Base-by-base conservation (phyloP, 2,329 filamentous ascomycete genomes). In the Botrytis squamosa region DNA sequence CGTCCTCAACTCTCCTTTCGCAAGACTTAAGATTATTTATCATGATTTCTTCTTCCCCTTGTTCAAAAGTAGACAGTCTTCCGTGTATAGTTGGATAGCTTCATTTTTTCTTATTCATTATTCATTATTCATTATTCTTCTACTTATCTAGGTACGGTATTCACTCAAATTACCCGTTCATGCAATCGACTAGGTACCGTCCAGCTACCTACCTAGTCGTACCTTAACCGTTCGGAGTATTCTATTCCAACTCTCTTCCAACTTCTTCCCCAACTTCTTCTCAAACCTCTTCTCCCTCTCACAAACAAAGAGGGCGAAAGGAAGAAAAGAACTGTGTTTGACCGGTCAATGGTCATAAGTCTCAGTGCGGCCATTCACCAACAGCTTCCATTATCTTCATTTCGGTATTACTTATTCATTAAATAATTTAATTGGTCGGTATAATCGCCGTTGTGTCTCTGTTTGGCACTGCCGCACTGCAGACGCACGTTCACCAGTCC, bases 401-500 rank as follows among this genome's bases (percentile, higher is more conserved):
- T 16, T 38, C 33, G 33, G 29, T 20, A 38, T 67, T 52, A n/a
- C 44, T 67, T 20, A 2, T 67, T 67, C 64, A 67, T 38, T 65
- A 29, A 57, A 64, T 64, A 42, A 64, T 42, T 64, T 42, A 42
- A 64, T 64, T 64, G 59, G 36, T 68, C 65, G 46, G 46, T 42
- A 55, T 18, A 55, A 55, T 68, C 46, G 46, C 46, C 46, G 65
- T 68, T 55, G 65, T 68, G 65, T 68, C 36, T 57, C 46, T 52
- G 49, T 57, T 57, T 68, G 65, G 16, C 69, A 71, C n/a, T 64
- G 62, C 74, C 71, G 72, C 55, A 63, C 49, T 70, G 62, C 65
- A 73, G 75, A 75, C 74, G 75, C 55, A 75, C 65, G 59, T 63
- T 59, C 69, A 74, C 73, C 73, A 67, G 65, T 73, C 71, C 75